Conservation (phyloP, 1,284 basidiomycete species). For the Caloboletus firmus region DNA sequence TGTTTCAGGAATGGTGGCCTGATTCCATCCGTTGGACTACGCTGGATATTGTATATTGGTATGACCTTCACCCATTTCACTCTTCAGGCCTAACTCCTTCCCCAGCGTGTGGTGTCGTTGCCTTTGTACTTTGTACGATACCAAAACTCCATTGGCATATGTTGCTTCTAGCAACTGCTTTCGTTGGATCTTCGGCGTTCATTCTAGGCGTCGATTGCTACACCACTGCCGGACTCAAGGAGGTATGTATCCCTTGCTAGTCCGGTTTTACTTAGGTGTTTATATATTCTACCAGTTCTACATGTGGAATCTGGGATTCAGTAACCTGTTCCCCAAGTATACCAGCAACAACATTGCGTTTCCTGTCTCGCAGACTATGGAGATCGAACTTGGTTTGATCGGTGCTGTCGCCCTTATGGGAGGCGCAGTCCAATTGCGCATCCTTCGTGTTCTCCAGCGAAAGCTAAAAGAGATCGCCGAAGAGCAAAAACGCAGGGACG, state of each 20-base stretch:
- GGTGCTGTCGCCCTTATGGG: constrained; percentile 83
- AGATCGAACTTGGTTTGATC: constrained; percentile 89
- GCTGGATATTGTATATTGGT: constrained; percentile 90
- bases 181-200: constrained; percentile 90
- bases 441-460: constrained; percentile 75
- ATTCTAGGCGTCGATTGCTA: constrained; percentile 94
- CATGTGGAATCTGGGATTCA: constrained; percentile 90
- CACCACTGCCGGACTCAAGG: constrained; percentile 87
- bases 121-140: constrained; percentile 64
- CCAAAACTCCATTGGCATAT: constrained; percentile 78
- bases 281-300: constrained; percentile 66
- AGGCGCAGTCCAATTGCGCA: constrained; percentile 85
- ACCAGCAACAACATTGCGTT: constrained; percentile 67
- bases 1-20: constrained; percentile 82
- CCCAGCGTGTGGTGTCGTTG: constrained; percentile 54
- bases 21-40: constrained; percentile 69
- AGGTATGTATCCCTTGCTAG: constrained; percentile 47
- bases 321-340: constrained; percentile 75
- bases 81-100: constrained; percentile 20
- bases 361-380: constrained; percentile 86
- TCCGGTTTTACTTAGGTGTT: constrained; percentile 2
- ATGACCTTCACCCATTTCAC: constrained; percentile 17
- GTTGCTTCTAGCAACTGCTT: constrained; percentile 78
- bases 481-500: constrained; percentile 73
- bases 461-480: constrained; percentile 78